Evolutionary conservation across 768 basidiomycete species (phyloP).

Genomic region (Boletus patriciae): DNA sequence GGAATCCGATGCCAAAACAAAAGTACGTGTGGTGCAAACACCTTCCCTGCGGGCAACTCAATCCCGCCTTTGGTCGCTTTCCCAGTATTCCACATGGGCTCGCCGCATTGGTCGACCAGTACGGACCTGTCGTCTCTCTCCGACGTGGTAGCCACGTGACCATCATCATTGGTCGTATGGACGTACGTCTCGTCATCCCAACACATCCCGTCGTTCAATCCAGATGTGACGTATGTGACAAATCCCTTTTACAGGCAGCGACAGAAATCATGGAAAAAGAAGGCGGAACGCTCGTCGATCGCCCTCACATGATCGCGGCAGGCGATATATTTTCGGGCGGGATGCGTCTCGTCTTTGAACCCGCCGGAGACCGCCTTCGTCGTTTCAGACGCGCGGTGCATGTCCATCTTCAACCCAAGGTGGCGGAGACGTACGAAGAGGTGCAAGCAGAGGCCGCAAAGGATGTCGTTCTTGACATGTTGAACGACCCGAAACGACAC

Average conservation of each 20-base stretch:
- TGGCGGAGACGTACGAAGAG: conserved; percentile 44
- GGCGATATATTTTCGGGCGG: conserved; percentile 55
- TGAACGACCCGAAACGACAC: conserved; percentile 16
- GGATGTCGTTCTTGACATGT: conserved; percentile 18
- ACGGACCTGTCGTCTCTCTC: conserved; percentile 56
- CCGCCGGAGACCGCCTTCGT: conserved; percentile 53
- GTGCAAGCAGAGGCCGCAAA: conserved; percentile 39
- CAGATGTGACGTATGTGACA: conserved; percentile 25
- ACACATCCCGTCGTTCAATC: not conserved
- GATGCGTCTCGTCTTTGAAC: conserved; percentile 51
- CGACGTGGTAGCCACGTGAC: conserved; percentile 40
- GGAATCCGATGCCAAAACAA: not conserved
- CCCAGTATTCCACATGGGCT: conserved; percentile 26
- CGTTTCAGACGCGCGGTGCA: conserved; percentile 55
- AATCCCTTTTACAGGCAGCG: conserved; percentile 49
- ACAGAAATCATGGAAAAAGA: conserved; percentile 62
- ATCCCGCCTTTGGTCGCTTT: not conserved
- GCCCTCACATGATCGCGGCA: conserved; percentile 50
- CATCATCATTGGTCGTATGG: conserved; percentile 17
- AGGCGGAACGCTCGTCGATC: conserved; percentile 48
- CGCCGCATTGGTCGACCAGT: conserved; percentile 51
- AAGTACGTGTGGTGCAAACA: not conserved
- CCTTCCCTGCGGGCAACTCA: not conserved
- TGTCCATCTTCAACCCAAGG: conserved; percentile 51
- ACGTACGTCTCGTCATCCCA: conserved; percentile 8